These are phyloP conservation scores for Capsicum baccatum DNA, from an alignment of 257 asterid species.

Conservation along the genomic window DNA sequence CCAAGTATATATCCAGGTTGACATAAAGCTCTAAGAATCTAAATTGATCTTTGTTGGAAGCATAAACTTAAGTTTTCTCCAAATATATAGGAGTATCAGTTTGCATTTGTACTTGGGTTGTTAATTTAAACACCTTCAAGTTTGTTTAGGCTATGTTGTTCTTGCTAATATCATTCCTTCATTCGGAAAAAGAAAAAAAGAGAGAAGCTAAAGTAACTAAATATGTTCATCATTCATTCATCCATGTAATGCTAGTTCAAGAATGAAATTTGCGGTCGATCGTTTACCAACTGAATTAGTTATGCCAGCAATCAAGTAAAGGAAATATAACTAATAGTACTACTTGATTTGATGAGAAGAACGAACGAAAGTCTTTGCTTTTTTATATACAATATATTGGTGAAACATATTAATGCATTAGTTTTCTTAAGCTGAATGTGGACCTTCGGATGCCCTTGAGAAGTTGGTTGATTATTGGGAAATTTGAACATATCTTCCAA, in stretches of 20 bases:
- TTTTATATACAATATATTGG: background rate
- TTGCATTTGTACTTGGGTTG: background rate
- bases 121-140: background rate
- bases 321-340: background rate
- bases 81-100: background rate
- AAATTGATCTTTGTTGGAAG: background rate
- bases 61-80: background rate
- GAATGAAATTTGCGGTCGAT: slow-evolving; percentile 5
- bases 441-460: background rate
- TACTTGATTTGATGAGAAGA: background rate
- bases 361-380: background rate
- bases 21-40: background rate
- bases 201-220: background rate
- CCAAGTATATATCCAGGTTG: background rate
- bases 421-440: background rate
- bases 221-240: background rate
- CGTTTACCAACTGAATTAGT: background rate
- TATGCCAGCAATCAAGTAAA: slow-evolving; percentile 11
- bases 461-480: background rate
- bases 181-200: background rate
- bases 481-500: slow-evolving; percentile 2
- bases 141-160: background rate
- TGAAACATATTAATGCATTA: background rate
- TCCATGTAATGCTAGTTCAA: no score
- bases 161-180: background rate